Evolutionary conservation across 345 rosid genomes (phyloP).

Genomic region (Lepidium sativum): DNA sequence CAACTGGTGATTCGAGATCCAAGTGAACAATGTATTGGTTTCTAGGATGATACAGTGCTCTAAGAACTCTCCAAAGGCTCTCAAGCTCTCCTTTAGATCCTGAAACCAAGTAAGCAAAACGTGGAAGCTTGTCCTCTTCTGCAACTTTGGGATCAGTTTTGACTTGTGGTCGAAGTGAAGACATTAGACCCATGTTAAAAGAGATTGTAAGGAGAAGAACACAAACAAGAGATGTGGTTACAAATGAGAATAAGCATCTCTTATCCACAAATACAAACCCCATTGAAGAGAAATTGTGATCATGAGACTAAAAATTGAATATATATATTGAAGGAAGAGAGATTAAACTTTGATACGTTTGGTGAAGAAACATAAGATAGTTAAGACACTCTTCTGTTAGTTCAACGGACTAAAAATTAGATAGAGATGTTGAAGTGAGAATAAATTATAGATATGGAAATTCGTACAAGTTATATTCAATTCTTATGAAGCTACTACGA

Average conservation of each 20-base stretch:
- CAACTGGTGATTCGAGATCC: conserved; percentile 83
- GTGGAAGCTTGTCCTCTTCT: conserved; percentile 41
- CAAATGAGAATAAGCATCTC: no score
- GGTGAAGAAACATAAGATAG: conserved; percentile 1
- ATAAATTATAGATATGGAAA: background rate
- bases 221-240: background rate
- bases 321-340: no score
- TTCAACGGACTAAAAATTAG: conserved; percentile 3
- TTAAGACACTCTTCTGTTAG: no score
- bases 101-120: conserved; percentile 88
- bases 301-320: no score
- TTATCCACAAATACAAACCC: no score
- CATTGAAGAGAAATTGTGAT: no score
- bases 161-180: conserved; percentile 50
- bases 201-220: conserved; percentile 73
- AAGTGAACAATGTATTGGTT: conserved; percentile 89
- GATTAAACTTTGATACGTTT: no score
- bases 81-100: conserved; percentile 93
- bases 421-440: conserved; percentile 9
- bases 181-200: conserved; percentile 76
- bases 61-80: conserved; percentile 95
- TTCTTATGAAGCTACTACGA: no score
- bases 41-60: conserved; percentile 81
- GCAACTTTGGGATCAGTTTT: conserved; percentile 39
- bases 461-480: no score